Base-by-base conservation (phyloP, 352 stramenopile genomes). In the Globisporangium alternatum region DNA sequence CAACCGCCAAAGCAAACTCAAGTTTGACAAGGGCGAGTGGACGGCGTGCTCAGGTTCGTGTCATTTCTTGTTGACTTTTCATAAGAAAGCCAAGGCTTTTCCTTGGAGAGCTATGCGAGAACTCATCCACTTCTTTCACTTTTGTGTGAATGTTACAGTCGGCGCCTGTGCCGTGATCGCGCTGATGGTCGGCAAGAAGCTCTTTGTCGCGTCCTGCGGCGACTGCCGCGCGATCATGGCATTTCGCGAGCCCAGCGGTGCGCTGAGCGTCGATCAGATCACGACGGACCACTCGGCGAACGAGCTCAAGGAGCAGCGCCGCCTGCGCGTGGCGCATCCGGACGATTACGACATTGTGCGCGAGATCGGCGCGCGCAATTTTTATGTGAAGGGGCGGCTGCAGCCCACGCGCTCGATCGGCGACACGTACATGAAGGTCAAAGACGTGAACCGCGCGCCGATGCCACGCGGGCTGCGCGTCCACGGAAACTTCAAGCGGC, bases 351-450 rank as follows among this genome's bases (percentile, higher is more conserved):
- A 89, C 62, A 87, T 89, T 67, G 78, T 89, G 41, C 81, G 80
- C 31, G 80, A 89, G 67, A 82, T 89, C 31, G 78, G 80, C n/a
- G 63, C 67, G 43, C 73, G 76, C 39, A 89, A 89, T 64, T 89
- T 75, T 48, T 89, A 89, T 67, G 80, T 89, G 53, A 89, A 89
- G 43, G 80, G 80, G n/a, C 69, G 80, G 17, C 73, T 89, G 60
- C 80, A 89, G 65, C 80, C 80, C 8, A 89, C 80, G 47, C 78
- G 80, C 4, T 85, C 75, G 33, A 79, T 89, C 44, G 80, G 80
- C 28, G 80, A 89, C 60, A 89, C 78, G 41, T 89, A 89, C 68
- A 89, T 89, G 80, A 89, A 89, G 53, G 72, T 86, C n/a, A 83
- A 86, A 56, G 76, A 89, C 22, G 80, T 89, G 66, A 89, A 89